Evolutionary conservation across 2,329 filamentous ascomycete genomes (phyloP).

Genomic region (Claviceps cyperi): DNA sequence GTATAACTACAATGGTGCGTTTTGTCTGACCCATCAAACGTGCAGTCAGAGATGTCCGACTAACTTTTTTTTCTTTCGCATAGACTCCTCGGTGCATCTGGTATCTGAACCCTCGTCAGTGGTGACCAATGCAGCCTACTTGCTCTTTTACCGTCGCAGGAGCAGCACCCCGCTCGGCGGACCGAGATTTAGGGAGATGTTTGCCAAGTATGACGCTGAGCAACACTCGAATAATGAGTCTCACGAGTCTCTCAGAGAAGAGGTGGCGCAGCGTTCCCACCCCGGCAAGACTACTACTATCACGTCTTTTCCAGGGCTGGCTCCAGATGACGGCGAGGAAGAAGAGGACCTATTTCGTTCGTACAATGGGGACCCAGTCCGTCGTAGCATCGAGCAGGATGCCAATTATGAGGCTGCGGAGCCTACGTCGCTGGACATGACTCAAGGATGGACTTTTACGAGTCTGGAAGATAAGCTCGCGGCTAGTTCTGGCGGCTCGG

Average conservation of each 20-base stretch:
- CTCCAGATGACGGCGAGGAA: conserved; percentile 18
- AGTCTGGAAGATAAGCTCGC: conserved; percentile 19
- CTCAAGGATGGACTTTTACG: conserved; percentile 33
- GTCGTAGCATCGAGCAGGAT: conserved; percentile 31
- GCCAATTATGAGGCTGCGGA: conserved; percentile 18
- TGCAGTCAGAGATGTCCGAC: no score
- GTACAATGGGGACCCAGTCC: conserved; percentile 20
- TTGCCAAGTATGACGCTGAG: conserved; percentile 46
- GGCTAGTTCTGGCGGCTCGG: conserved; percentile 13
- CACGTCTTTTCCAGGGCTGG: conserved; percentile 12
- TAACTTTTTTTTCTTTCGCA: neutral
- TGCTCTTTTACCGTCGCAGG: conserved; percentile 88
- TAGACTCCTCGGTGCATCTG: conserved; percentile 61
- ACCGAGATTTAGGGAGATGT: conserved; percentile 54
- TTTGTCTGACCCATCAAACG: neutral
- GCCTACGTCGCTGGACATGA: conserved; percentile 18
- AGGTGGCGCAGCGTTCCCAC: conserved; percentile 24
- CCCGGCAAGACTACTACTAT: conserved; percentile 27
- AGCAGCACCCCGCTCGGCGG: conserved; percentile 67
- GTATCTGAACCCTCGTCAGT: conserved; percentile 45
- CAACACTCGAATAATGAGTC: conserved; percentile 25
- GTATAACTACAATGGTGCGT: conserved; percentile 93
- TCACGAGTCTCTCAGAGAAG: conserved; percentile 57
- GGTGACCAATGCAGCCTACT: conserved; percentile 68
- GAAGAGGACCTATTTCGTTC: conserved; percentile 18